Evolutionary conservation across 2,329 filamentous ascomycete genomes (phyloP).

Genomic region (Botrytis deweyae): DNA sequence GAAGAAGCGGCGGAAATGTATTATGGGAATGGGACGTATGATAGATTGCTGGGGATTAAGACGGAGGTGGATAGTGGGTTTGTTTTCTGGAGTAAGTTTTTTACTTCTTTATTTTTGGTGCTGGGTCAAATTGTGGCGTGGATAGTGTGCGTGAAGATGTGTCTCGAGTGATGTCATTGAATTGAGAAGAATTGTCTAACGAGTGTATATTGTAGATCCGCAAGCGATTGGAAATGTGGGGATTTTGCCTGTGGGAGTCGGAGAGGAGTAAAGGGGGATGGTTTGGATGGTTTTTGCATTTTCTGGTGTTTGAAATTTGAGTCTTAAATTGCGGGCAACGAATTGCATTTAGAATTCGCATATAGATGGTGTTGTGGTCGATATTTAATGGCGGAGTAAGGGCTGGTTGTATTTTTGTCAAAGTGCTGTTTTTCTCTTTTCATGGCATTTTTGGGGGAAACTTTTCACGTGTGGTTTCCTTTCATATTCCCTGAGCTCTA

Average conservation of each 20-base stretch:
- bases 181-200: not conserved
- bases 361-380: not conserved
- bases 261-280: not conserved
- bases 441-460: not conserved
- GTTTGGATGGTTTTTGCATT: not conserved
- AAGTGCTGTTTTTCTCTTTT: not conserved
- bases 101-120: not conserved
- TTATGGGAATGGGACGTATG: conserved; percentile 31
- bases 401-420: not conserved
- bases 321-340: not conserved
- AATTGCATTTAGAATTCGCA: not conserved
- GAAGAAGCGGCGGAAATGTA: conserved; percentile 27
- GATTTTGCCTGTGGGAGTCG: not conserved
- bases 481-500: accelerated
- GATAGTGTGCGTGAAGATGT: too few relatives aligned
- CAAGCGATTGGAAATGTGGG: conserved; percentile 26
- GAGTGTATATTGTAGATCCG: not conserved
- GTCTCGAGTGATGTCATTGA: not conserved
- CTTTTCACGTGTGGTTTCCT: accelerated
- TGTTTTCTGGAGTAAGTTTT: conserved; percentile 30
- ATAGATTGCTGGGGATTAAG: conserved; percentile 30
- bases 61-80: conserved; percentile 26
- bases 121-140: not conserved
- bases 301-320: not conserved
- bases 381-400: not conserved